phyloP scores from a whole-genome alignment of 306 rosid species.

The Fagus sylvatica region DNA sequence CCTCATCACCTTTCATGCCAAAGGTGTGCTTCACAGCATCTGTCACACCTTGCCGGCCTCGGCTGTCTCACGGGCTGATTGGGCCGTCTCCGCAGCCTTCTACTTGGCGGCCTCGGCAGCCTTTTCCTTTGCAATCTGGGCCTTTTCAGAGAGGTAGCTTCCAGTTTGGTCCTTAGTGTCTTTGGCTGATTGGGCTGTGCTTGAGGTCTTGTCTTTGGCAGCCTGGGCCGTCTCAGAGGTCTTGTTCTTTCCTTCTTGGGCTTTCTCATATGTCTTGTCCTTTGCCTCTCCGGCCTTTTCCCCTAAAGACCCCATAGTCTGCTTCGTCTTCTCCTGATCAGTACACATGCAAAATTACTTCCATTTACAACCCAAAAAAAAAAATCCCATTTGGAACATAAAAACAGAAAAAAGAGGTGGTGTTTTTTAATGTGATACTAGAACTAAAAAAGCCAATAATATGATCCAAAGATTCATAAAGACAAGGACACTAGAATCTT shows the following conservation, averaged over 20 bases:
- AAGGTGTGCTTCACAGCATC: conserved; percentile 55
- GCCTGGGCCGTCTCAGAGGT: conserved; percentile 21
- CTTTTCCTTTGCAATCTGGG: conserved; percentile 20
- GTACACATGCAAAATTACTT: not conserved
- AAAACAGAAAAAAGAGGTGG: too few relatives aligned
- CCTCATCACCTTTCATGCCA: conserved; percentile 42
- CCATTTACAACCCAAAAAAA: not conserved
- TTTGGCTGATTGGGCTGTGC: conserved; percentile 24
- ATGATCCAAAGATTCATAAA: too few relatives aligned
- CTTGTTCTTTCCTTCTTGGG: conserved; percentile 36
- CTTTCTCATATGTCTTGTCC: conserved; percentile 22
- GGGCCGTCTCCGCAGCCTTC: conserved; percentile 36
- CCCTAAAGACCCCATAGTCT: conserved; percentile 36
- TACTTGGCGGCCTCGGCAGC: not conserved
- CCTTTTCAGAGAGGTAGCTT: conserved; percentile 18
- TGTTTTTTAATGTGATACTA: too few relatives aligned
- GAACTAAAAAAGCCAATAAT: too few relatives aligned
- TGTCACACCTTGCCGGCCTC: conserved; percentile 41
- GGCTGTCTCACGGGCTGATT: conserved; percentile 27
- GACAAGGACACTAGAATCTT: too few relatives aligned
- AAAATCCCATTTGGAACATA: not conserved
- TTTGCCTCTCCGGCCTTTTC: conserved; percentile 40
- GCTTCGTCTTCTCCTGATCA: conserved; percentile 45
- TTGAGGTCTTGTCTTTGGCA: conserved; percentile 25
- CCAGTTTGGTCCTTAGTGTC: conserved; percentile 32